Conservation (phyloP, 345 rosid species). For the Citrus sp. region DNA sequence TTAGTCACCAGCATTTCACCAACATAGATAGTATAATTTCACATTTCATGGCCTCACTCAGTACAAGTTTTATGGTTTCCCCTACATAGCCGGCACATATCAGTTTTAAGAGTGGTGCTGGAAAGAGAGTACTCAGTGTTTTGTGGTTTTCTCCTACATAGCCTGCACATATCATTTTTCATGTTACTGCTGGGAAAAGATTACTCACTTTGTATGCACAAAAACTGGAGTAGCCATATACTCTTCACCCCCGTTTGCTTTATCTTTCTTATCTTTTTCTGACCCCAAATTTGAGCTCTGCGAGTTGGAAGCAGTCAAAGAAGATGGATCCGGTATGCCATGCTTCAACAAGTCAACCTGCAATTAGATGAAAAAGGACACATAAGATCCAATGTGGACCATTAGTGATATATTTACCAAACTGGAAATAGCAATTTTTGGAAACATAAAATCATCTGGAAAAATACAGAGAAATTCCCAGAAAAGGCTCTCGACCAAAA, state of each 20-base stretch:
- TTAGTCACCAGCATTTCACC: not conserved
- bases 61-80: not conserved
- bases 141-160: not conserved
- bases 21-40: not conserved
- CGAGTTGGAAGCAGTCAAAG: conserved; percentile 34
- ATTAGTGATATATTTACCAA: not conserved
- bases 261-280: conserved; percentile 54
- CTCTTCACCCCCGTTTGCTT: conserved; percentile 46
- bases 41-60: not conserved
- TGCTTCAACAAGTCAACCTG: conserved; percentile 89
- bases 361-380: not conserved
- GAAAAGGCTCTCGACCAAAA: not conserved
- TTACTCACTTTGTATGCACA: conserved; percentile 74
- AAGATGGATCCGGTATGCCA: conserved; percentile 84
- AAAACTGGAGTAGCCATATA: conserved; percentile 72
- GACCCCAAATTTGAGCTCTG: conserved; percentile 40
- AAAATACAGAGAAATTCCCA: not conserved
- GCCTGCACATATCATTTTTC: not conserved
- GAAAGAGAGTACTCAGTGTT: not conserved
- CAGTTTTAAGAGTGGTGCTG: not conserved
- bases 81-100: not conserved
- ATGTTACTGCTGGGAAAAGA: conserved; percentile 1
- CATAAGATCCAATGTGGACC: not conserved
- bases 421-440: not conserved
- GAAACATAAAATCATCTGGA: not conserved